These are phyloP conservation scores for Termitomyces heimii DNA, from an alignment of 768 basidiomycete genomes.

Conservation along the genomic window DNA sequence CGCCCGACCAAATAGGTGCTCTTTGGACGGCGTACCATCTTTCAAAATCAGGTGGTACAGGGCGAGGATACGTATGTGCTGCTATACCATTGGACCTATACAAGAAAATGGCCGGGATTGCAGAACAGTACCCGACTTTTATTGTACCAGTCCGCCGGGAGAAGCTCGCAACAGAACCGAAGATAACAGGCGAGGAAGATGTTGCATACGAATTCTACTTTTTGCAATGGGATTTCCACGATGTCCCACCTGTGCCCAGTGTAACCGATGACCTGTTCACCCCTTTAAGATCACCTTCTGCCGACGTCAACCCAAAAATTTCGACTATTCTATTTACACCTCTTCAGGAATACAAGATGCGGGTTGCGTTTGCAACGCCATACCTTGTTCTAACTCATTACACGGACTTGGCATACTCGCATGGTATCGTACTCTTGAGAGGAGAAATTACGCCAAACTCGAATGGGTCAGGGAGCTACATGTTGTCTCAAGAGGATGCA, in stretches of 20 bases:
- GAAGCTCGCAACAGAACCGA: constrained; percentile 15
- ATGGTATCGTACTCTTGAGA: constrained; percentile 79
- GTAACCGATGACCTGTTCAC: constrained; percentile 41
- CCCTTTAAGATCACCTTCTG: constrained; percentile 17
- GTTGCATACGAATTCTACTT: constrained; percentile 75
- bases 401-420: constrained; percentile 77
- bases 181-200: constrained; percentile 24
- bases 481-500: constrained; percentile 77
- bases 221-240: constrained; percentile 88
- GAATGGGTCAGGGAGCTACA: constrained; percentile 36
- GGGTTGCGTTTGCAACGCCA: constrained; percentile 81
- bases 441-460: constrained; percentile 84
- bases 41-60: constrained; percentile 72
- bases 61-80: constrained; percentile 83
- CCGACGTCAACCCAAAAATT: constrained; percentile 36
- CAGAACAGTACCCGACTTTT: constrained; percentile 68
- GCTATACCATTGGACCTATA: constrained; percentile 71
- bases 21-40: constrained; percentile 91
- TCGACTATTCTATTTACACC: constrained; percentile 91
- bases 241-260: constrained; percentile 54
- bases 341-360: constrained; percentile 87
- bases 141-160: constrained; percentile 74
- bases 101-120: constrained; percentile 57
- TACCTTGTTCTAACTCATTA: constrained; percentile 90
- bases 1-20: constrained; percentile 65